These are phyloP conservation scores for Evansstolkia leycettana DNA, from an alignment of 495 filamentous ascomycete species.

Conservation along the genomic window DNA sequence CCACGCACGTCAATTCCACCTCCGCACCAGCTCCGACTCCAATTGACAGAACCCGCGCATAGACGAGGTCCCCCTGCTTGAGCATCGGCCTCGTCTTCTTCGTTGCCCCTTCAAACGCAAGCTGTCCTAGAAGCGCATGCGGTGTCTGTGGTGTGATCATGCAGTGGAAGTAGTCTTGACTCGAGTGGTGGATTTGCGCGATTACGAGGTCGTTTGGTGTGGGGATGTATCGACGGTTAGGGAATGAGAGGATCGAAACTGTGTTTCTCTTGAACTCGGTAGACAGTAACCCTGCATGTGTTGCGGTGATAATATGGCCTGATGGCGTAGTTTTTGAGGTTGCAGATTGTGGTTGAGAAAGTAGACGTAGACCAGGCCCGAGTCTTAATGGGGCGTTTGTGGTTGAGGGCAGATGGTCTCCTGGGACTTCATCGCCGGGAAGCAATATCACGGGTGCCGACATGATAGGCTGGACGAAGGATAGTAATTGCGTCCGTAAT, in stretches of 20 bases:
- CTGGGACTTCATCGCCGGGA: conserved; percentile 66
- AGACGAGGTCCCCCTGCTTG: conserved; percentile 61
- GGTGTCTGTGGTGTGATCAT: conserved; percentile 57
- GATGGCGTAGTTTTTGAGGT: conserved; percentile 9
- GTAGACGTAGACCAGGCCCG: conserved; percentile 63
- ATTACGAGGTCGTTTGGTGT: conserved; percentile 69
- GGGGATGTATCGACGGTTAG: conserved; percentile 61
- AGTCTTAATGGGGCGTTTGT: conserved; percentile 62
- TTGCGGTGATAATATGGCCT: conserved; percentile 47
- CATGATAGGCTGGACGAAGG: too few species aligned
- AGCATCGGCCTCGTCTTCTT: conserved; percentile 85
- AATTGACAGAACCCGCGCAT: conserved; percentile 62
- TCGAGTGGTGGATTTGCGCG: conserved; percentile 65
- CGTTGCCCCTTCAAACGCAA: conserved; percentile 82
- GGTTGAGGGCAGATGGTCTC: conserved; percentile 42
- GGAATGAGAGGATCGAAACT: conserved; percentile 23
- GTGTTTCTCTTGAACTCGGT: conserved; percentile 63
- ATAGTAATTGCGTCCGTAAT: too few species aligned
- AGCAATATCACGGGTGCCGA: conserved; percentile 46
- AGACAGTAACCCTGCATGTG: conserved; percentile 66
- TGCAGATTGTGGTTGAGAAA: conserved; percentile 18
- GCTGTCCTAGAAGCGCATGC: conserved; percentile 65
- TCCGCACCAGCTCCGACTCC: conserved; percentile 69
- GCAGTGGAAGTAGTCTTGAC: conserved; percentile 65
- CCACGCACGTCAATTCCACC: conserved; percentile 80